These are phyloP conservation scores for Saccharomyces pastorianus DNA, from an alignment of 1,139 yeast species.

Conservation along the genomic window DNA sequence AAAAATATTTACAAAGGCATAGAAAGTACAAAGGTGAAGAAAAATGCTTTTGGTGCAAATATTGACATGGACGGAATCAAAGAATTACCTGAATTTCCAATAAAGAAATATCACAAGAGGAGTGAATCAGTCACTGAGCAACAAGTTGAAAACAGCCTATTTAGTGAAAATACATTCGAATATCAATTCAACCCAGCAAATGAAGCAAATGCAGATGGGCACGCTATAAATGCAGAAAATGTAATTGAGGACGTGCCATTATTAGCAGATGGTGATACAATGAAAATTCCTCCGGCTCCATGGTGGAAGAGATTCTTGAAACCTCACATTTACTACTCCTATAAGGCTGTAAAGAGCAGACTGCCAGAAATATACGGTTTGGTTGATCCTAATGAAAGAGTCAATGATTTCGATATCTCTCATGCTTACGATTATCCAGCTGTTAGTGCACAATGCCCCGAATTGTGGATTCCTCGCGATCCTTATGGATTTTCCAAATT, in stretches of 20 bases:
- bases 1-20: slow-evolving; percentile 16
- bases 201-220: slow-evolving; percentile 5
- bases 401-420: slow-evolving; percentile 33
- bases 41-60: slow-evolving; percentile 2
- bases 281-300: slow-evolving; percentile 31
- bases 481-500: slow-evolving; percentile 66
- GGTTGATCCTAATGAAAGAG: slow-evolving; percentile 33
- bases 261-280: slow-evolving; percentile 44
- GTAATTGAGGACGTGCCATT: slow-evolving; percentile 29
- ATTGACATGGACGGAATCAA: slow-evolving; percentile 13
- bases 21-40: neutral
- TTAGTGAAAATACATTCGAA: slow-evolving; percentile 24
- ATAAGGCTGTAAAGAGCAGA: slow-evolving; percentile 44
- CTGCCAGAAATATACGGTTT: slow-evolving; percentile 47
- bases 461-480: slow-evolving; percentile 83
- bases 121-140: slow-evolving; percentile 9
- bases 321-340: slow-evolving; percentile 60
- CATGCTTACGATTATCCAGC: slow-evolving; percentile 74
- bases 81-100: slow-evolving; percentile 26
- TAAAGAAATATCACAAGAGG: slow-evolving; percentile 23
- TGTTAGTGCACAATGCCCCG: slow-evolving; percentile 55
- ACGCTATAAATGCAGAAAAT: slow-evolving; percentile 2
- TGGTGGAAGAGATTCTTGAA: slow-evolving; percentile 43
- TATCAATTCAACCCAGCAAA: slow-evolving; percentile 9
- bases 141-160: slow-evolving; percentile 15